Base-by-base conservation (phyloP, 2,329 filamentous ascomycete genomes). In the Fusarium pininemorale region DNA sequence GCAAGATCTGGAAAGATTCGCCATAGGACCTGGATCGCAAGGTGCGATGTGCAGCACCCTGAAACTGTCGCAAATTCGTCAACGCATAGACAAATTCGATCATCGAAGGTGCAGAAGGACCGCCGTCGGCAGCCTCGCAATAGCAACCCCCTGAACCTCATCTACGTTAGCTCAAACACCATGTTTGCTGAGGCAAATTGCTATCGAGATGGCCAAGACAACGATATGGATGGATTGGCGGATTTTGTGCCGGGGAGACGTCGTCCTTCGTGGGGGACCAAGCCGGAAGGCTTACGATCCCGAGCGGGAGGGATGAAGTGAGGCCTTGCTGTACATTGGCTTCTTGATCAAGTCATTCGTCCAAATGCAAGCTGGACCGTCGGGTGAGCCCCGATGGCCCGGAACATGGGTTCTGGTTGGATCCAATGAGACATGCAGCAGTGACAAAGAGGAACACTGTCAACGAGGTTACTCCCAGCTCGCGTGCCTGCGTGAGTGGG, bases 371-470 rank as follows among this genome's bases (percentile, higher is more conserved):
- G 58, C 70, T 77, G 72, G 75, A 68, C 62, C 75, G 37, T 78
- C 75, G 77, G 73, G 58, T 50, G 60, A 72, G 48, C 71, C 35
- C 76, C 77, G 77, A 78, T 39, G 75, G 63, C 45, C 77, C 77
- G 77, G 63, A 70, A 65, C 66, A 74, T 44, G 65, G 70, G 54
- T 56, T 35, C 28, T 58, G 38, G 54, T 63, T 63, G 50, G 73
- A 50, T 32, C 60, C 63, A 41, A 70, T 68, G 35, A 58, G 41
- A 53, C 28, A 64, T 72, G 72, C 65, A 69, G 54, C 54, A 47
- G 42, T 38, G 48, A 59, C 41, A 60, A 63, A 51, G 53, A 54
- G 47, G 64, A 60, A 67, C 54, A 39, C 42, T 48, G 42, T 55
- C 51, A 58, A 41, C 56, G 37, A 63, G 62, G 63, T 60, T 64